Percentiles rank a stretch among this genome's conserved stretches.
Evolutionary conservation across 108 stramenopile genomes (phyloP).

Genomic region (Skeletonema tropicum): DNA sequence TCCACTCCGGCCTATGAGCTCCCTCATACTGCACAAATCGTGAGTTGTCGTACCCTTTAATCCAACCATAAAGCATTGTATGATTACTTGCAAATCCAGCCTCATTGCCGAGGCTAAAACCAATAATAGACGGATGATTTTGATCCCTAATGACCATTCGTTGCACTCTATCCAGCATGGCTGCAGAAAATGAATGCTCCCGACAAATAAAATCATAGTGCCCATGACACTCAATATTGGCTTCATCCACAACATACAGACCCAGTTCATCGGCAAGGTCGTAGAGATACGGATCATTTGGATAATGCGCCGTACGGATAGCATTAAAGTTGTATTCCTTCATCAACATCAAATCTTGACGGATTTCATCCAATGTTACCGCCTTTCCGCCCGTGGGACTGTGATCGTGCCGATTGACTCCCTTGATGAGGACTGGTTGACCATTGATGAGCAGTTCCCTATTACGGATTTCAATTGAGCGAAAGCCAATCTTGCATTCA

Average conservation of each 20-base stretch:
- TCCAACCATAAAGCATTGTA: conserved; percentile 47
- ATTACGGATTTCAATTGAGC: conserved; percentile 24
- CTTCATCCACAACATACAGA: conserved; percentile 95
- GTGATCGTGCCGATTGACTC: conserved; percentile 93
- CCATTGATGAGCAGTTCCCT: conserved; percentile 41
- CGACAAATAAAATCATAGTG: conserved; percentile 77
- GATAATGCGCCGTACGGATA: conserved; percentile 94
- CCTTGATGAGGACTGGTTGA: conserved; percentile 56
- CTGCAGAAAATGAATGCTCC: conserved; percentile 67
- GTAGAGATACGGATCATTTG: conserved; percentile 89
- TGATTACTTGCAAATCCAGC: conserved; percentile 83
- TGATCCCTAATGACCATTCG: conserved; percentile 89
- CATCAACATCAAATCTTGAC: conserved; percentile 64
- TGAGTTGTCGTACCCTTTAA: conserved; percentile 73
- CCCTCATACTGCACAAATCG: conserved; percentile 84
- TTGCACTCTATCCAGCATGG: conserved; percentile 62
- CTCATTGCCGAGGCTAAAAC: conserved; percentile 95
- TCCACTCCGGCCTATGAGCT: conserved; percentile 36
- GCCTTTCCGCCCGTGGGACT: conserved; percentile 87
- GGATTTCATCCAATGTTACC: conserved; percentile 67
- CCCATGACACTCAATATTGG: conserved; percentile 97
- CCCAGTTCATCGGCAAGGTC: conserved; percentile 91
- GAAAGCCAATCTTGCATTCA: conserved; percentile 30
- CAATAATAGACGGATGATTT: conserved; percentile 92
- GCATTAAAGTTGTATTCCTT: conserved; percentile 96